phyloP scores from a whole-genome alignment of 805 yeast species.

The Starmerella vaccinii region DNA sequence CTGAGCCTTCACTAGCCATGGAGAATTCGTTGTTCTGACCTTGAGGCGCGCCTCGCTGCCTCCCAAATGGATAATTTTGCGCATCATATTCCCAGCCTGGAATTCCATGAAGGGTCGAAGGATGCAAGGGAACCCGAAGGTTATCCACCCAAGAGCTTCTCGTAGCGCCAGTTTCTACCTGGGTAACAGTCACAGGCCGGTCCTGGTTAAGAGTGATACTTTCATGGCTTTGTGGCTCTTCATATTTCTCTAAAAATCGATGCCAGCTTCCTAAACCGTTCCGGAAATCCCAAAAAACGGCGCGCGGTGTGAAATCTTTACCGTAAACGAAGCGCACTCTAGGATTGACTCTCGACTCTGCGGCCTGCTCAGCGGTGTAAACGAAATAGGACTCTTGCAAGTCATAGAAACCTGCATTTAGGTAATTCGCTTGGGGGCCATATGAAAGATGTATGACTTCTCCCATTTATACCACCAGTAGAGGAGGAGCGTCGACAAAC shows the following conservation, averaged over 20 bases:
- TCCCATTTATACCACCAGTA: too few species aligned
- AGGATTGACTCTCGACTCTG: constrained; percentile 35
- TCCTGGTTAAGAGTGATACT: constrained; percentile 12
- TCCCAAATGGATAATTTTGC: constrained; percentile 28
- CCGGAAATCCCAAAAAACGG: constrained; percentile 66
- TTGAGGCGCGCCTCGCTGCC: constrained; percentile 27
- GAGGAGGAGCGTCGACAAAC: too few species aligned
- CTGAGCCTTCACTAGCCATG: constrained; percentile 42
- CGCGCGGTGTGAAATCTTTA: constrained; percentile 66
- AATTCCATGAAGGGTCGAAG: constrained; percentile 46
- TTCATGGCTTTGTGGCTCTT: constrained; percentile 3
- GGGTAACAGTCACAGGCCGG: constrained; percentile 23
- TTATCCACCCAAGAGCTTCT: constrained; percentile 64
- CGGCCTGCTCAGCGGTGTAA: constrained; percentile 32
- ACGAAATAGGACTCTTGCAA: constrained; percentile 60
- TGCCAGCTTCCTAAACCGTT: constrained; percentile 56
- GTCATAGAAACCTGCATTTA: constrained; percentile 73
- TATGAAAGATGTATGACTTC: constrained; percentile 65
- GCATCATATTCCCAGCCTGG: constrained; percentile 47
- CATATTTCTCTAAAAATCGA: constrained; percentile 9
- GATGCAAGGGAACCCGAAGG: constrained; percentile 54
- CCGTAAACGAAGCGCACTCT: constrained; percentile 40
- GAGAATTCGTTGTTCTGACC: constrained; percentile 23
- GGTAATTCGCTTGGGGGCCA: constrained; percentile 64
- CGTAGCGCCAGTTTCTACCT: not conserved